Conservation (phyloP, 441 rosid species). For the Dalechampia spathulata region DNA sequence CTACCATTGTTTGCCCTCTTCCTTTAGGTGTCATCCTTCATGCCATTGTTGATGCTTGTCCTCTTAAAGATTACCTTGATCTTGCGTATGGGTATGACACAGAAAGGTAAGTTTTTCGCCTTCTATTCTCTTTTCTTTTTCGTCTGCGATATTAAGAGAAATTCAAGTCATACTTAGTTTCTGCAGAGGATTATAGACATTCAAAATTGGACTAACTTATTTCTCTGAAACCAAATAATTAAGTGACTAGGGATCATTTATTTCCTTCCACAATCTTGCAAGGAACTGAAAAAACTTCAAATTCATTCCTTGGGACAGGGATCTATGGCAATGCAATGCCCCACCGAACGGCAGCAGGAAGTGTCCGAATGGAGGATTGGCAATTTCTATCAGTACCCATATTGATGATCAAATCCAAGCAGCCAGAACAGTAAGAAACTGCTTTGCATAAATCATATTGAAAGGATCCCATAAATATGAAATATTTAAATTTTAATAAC, state of each 20-base stretch:
- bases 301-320: slow-evolving; percentile 12
- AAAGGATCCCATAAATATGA: too few relatives aligned
- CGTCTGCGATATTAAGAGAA: too few relatives aligned
- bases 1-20: slow-evolving; percentile 41
- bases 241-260: too few relatives aligned
- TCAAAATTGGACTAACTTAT: too few relatives aligned
- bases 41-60: slow-evolving; percentile 53
- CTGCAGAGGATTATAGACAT: too few relatives aligned
- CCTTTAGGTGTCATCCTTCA: slow-evolving; percentile 42
- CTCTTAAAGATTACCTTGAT: slow-evolving; percentile 53
- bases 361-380: slow-evolving; percentile 41
- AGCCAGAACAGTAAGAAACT: slow-evolving; percentile 37
- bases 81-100: slow-evolving; percentile 29
- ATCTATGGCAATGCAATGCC: slow-evolving; percentile 27
- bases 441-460: too few relatives aligned
- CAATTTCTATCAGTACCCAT: slow-evolving; percentile 42
- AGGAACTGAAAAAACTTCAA: too few relatives aligned
- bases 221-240: too few relatives aligned
- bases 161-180: too few relatives aligned
- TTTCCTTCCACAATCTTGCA: too few relatives aligned
- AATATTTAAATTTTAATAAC: too few relatives aligned
- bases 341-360: slow-evolving; percentile 33
- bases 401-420: slow-evolving; percentile 32
- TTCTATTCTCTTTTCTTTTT: too few relatives aligned
- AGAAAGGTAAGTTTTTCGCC: slow-evolving; percentile 24